Percentiles rank a stretch among this genome's conserved stretches.
phyloP scores from a whole-genome alignment of 805 yeast genomes.

The Lipomyces chichibuensis region DNA sequence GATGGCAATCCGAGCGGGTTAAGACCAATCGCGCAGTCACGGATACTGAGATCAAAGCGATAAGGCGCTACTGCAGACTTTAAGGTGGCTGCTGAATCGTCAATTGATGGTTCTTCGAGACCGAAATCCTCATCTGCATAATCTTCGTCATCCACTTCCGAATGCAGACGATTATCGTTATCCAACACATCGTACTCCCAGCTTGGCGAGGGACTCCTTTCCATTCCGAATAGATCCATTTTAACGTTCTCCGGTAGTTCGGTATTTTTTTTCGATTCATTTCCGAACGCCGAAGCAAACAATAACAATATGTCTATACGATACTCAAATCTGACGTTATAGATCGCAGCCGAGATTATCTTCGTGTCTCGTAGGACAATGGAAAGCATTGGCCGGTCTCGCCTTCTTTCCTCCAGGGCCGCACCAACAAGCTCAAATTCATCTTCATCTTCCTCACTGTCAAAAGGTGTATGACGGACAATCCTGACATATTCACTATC shows the following conservation, averaged over 20 bases:
- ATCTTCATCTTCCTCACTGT: conserved; percentile 7
- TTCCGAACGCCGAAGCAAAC: conserved; percentile 41
- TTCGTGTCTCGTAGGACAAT: conserved; percentile 46
- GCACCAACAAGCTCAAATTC: conserved; percentile 27
- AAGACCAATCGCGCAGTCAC: conserved; percentile 63
- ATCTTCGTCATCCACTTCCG: conserved; percentile 26
- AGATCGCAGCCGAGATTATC: conserved; percentile 50
- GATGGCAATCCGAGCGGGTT: conserved; percentile 63
- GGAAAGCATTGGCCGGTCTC: conserved; percentile 49
- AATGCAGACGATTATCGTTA: conserved; percentile 22
- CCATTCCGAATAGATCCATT: conserved; percentile 14
- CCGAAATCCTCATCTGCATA: conserved; percentile 27
- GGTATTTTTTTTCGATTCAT: background rate
- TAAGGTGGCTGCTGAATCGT: conserved; percentile 30
- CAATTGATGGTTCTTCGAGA: conserved; percentile 26
- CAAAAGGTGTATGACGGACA: conserved; percentile 6
- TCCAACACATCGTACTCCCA: conserved; percentile 29
- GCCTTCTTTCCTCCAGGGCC: conserved; percentile 14
- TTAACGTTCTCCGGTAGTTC: conserved; percentile 1
- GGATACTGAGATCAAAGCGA: conserved; percentile 42
- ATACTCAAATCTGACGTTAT: conserved; percentile 58
- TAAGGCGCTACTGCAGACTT: conserved; percentile 11
- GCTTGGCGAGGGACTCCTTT: conserved; percentile 17
- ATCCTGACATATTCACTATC: background rate
- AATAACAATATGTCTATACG: conserved; percentile 61